Evolutionary conservation across 2,329 filamentous ascomycete genomes (phyloP).

Genomic region (Dactylonectria estremocensis): DNA sequence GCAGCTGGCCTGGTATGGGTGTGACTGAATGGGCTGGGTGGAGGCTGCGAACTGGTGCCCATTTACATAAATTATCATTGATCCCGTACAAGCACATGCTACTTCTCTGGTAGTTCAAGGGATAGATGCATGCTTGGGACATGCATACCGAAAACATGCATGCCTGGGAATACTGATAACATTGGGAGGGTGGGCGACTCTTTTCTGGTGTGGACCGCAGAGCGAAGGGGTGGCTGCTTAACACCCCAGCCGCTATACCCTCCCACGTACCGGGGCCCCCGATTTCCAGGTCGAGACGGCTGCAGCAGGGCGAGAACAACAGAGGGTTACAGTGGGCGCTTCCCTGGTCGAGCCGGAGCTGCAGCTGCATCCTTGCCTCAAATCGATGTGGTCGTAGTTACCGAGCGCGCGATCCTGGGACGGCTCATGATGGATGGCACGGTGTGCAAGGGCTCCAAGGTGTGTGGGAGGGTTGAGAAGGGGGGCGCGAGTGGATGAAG

Average conservation of each 20-base stretch:
- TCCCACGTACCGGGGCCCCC: conserved; percentile 2
- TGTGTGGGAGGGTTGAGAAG: neutral
- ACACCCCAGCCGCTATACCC: conserved; percentile 9
- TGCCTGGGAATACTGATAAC: no score
- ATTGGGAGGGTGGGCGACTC: neutral
- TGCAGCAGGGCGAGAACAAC: conserved; percentile 8
- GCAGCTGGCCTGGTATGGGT: neutral
- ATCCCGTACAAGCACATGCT: no score
- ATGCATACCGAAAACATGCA: no score
- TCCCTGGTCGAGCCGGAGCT: neutral
- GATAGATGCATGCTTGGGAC: no score
- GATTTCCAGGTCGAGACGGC: conserved; percentile 23
- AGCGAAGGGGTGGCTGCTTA: neutral
- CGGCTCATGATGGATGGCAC: neutral
- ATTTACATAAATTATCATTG: no score
- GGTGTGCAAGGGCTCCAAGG: neutral
- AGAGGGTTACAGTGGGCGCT: neutral
- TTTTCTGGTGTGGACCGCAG: neutral
- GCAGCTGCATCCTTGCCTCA: neutral
- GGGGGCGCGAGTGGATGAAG: neutral
- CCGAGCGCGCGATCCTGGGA: no score
- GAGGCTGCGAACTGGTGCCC: no score
- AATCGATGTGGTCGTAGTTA: no score
- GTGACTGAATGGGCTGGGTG: neutral
- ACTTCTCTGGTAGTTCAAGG: no score